A percentile compares a stretch with the other conserved stretches of the same genome.
Conservation (phyloP, 164 flowering plant species). For the Aristolochia contorta region DNA sequence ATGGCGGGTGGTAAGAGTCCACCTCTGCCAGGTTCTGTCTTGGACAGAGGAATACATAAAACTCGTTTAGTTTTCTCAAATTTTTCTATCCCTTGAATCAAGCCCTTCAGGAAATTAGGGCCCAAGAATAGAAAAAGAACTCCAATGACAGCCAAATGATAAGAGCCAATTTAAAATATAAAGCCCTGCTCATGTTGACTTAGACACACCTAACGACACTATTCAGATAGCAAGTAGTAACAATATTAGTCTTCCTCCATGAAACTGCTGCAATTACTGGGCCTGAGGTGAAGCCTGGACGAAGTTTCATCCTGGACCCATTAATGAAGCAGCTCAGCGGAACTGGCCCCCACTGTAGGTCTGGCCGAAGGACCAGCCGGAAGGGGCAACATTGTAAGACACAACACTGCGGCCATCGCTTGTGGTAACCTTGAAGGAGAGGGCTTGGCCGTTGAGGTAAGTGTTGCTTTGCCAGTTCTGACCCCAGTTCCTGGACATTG, state of each 20-base stretch:
- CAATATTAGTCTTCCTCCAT: too few species aligned
- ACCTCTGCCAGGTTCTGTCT: constrained; percentile 24
- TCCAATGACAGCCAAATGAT: constrained; percentile 6
- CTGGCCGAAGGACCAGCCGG: constrained; percentile 72
- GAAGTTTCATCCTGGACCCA: too few species aligned
- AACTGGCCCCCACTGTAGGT: constrained; percentile 62
- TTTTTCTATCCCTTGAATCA: not conserved
- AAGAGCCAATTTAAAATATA: constrained; percentile 16
- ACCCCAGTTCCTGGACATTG: constrained; percentile 89
- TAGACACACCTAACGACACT: not conserved
- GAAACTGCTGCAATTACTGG: too few species aligned
- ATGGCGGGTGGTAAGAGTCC: constrained; percentile 33
- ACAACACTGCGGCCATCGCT: constrained; percentile 49
- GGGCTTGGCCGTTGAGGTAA: constrained; percentile 53
- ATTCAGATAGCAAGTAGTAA: too few species aligned
- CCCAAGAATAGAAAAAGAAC: constrained; percentile 3
- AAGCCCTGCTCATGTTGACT: constrained; percentile 9
- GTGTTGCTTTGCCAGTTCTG: constrained; percentile 81
- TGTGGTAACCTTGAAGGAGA: constrained; percentile 66
- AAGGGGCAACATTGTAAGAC: constrained; percentile 47
- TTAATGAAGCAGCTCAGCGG: not conserved
- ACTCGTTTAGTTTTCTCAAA: not conserved
- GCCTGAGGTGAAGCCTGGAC: too few species aligned
- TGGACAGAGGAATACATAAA: not conserved
- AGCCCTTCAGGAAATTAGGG: constrained; percentile 6